Conservation (phyloP, 495 filamentous ascomycete species). For the Penicillium paradoxum region DNA sequence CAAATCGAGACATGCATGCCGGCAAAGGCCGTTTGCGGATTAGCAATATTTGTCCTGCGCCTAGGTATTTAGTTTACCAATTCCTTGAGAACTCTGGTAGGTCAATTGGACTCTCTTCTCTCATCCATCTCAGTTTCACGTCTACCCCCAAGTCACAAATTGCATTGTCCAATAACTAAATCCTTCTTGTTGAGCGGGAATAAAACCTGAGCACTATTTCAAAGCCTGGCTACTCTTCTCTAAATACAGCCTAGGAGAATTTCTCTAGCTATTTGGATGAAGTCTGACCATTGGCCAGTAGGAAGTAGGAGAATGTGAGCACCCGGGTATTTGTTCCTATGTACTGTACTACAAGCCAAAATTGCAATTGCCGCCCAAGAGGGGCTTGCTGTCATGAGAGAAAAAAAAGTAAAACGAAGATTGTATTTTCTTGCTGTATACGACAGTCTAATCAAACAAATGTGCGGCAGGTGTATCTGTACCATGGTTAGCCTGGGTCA, state of each 20-base stretch:
- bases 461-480: constrained; percentile 51
- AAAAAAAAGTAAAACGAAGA: background rate
- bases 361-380: background rate
- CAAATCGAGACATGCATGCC: too few relatives aligned
- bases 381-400: background rate
- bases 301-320: background rate
- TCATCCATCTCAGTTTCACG: too few relatives aligned
- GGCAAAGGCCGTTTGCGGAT: too few relatives aligned
- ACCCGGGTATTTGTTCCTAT: background rate
- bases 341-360: background rate
- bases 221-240: background rate
- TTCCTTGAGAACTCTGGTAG: too few relatives aligned
- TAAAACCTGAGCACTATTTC: background rate
- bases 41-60: too few relatives aligned
- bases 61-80: too few relatives aligned
- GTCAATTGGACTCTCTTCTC: too few relatives aligned
- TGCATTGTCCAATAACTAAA: background rate
- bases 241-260: background rate
- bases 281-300: too few relatives aligned
- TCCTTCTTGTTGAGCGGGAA: background rate
- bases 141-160: background rate
- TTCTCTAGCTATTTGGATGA: background rate
- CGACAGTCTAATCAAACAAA: constrained; percentile 38
- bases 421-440: constrained; percentile 2
- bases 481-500: constrained; percentile 17